Conservation (phyloP, 352 stramenopile genomes). For the Globisporangium nagaii region DNA sequence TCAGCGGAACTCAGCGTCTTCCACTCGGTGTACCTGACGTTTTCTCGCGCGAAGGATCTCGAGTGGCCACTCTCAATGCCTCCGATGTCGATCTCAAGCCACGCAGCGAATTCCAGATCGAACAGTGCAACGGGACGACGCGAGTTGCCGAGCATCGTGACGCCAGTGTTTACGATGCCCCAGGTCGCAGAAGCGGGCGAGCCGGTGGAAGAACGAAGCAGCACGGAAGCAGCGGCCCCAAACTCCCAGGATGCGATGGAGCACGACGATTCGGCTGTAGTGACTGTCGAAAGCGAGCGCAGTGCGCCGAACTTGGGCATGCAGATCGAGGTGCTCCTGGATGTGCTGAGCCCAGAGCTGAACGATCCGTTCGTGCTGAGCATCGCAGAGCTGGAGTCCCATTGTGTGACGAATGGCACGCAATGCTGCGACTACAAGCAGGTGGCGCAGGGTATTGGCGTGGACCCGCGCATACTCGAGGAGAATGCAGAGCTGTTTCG, state of each 20-base stretch:
- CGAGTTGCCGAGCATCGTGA: constrained; percentile 1
- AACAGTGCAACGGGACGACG: background rate
- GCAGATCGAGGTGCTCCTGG: constrained; percentile 30
- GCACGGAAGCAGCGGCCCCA: background rate
- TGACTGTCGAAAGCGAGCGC: background rate
- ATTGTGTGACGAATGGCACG: constrained; percentile 6
- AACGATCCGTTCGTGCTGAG: constrained; percentile 27
- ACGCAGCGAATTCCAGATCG: background rate
- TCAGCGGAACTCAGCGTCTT: constrained; percentile 67
- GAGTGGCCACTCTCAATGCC: constrained; percentile 40
- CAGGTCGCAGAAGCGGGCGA: background rate
- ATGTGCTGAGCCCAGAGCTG: constrained; percentile 4
- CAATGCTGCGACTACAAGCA: constrained; percentile 12
- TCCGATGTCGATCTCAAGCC: constrained; percentile 15
- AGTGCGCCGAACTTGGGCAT: constrained; percentile 13
- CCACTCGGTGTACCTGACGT: constrained; percentile 64
- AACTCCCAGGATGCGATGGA: constrained; percentile 15
- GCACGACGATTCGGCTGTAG: constrained; percentile 4
- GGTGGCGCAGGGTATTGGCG: constrained; percentile 25
- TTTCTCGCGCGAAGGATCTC: constrained; percentile 50
- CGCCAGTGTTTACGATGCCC: constrained; percentile 24
- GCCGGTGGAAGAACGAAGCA: background rate
- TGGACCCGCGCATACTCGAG: constrained; percentile 32
- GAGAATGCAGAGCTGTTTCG: constrained; percentile 29
- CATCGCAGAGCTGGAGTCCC: constrained; percentile 11